A percentile compares a stretch with the other conserved stretches of the same genome.
Evolutionary conservation across 2,329 filamentous ascomycete species (phyloP).

Genomic region (Beauveria sp.): DNA sequence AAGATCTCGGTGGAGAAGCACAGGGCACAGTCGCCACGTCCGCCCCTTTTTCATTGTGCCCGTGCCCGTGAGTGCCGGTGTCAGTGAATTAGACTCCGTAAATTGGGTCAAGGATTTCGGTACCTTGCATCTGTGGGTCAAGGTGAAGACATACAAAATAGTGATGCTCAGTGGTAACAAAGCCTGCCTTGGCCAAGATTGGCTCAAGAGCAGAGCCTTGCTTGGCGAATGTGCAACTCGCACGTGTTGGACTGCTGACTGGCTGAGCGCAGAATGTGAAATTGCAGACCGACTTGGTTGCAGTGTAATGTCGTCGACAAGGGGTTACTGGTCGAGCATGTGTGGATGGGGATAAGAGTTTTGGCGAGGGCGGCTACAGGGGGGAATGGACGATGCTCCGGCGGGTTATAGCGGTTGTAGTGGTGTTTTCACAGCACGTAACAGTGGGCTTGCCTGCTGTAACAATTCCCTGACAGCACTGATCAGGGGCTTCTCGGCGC

Average conservation of each 20-base stretch:
- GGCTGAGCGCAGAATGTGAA: neutral
- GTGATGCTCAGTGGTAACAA: neutral
- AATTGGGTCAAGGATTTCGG: neutral
- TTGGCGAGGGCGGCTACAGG: neutral
- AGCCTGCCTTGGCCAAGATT: neutral
- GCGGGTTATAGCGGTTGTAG: neutral
- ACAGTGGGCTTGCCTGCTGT: neutral
- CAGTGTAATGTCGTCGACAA: conserved; percentile 1
- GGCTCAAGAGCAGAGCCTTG: neutral
- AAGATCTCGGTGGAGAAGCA: conserved; percentile 1
- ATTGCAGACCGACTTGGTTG: conserved; percentile 2
- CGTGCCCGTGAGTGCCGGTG: too few relatives aligned
- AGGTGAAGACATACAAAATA: neutral
- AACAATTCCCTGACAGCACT: neutral
- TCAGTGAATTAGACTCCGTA: too few relatives aligned
- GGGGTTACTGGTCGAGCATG: neutral
- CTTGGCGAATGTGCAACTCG: neutral
- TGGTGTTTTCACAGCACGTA: neutral
- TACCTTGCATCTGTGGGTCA: neutral
- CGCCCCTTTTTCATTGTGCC: neutral
- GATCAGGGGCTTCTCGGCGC: neutral
- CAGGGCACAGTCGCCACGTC: neutral
- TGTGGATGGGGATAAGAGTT: neutral
- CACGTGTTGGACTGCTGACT: neutral
- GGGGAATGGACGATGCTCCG: neutral